phyloP scores from a whole-genome alignment of 2,329 filamentous ascomycete genomes.

The Drechslerella coelobrocha region DNA sequence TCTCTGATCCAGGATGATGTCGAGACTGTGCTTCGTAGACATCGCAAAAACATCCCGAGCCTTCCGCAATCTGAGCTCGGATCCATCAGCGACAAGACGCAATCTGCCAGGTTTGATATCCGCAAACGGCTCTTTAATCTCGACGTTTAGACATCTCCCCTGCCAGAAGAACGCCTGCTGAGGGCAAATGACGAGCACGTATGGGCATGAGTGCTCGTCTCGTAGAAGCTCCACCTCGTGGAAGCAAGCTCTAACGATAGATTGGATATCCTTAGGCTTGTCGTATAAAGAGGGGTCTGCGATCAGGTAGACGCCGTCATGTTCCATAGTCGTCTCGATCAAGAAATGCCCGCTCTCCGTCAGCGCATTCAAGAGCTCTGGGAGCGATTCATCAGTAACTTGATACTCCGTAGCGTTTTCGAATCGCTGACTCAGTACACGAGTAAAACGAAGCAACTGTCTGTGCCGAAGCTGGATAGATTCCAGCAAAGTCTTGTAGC shows the following conservation, averaged over 20 bases:
- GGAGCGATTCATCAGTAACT: slow-evolving; percentile 74
- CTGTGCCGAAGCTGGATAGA: slow-evolving; percentile 94
- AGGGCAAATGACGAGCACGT: slow-evolving; percentile 82
- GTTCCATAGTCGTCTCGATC: slow-evolving; percentile 74
- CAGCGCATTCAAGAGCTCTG: slow-evolving; percentile 80
- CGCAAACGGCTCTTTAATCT: slow-evolving; percentile 77
- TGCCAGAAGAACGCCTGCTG: slow-evolving; percentile 82
- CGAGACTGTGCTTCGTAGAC: slow-evolving; percentile 80
- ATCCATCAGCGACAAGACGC: slow-evolving; percentile 86
- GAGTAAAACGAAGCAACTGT: slow-evolving; percentile 78
- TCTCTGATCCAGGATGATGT: slow-evolving; percentile 87
- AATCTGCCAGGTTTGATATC: slow-evolving; percentile 87
- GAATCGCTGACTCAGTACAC: slow-evolving; percentile 85
- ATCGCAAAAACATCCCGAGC: slow-evolving; percentile 81
- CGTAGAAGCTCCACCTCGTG: slow-evolving; percentile 71
- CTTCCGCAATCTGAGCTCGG: slow-evolving; percentile 76
- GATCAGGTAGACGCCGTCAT: slow-evolving; percentile 80
- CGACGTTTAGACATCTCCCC: slow-evolving; percentile 74
- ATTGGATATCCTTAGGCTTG: slow-evolving; percentile 80
- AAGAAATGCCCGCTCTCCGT: slow-evolving; percentile 85
- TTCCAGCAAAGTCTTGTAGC: slow-evolving; percentile 93
- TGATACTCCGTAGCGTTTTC: slow-evolving; percentile 97
- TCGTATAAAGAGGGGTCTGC: slow-evolving; percentile 80
- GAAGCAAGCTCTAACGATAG: slow-evolving; percentile 80
- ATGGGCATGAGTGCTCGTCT: slow-evolving; percentile 79